Evolutionary conservation across 495 filamentous ascomycete species (phyloP), one percentile per base, ranked within the genome.

Genomic region (Penicillium soppii): DNA sequence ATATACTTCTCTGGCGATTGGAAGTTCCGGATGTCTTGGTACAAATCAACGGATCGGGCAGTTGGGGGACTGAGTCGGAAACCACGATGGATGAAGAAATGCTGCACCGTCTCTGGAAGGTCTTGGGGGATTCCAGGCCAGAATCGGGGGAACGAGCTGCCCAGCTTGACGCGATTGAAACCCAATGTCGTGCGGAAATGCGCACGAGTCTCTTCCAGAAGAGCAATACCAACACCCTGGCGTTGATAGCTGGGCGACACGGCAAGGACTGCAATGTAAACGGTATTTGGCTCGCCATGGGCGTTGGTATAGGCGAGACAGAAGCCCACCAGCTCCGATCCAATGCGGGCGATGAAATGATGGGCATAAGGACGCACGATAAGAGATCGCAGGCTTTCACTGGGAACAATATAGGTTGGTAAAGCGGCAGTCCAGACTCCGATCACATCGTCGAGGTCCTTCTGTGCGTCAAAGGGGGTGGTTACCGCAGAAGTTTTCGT

Each of bases 141-240:
- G 46, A 80, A 73, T 1, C 77, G 60, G 25, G 77, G 77, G 45
- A 78, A 75, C 0, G 57, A 53, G 37, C 74, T 78, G n/a, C 74
- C 68, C 8, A 79, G 53, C 7, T 63, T 58, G 15, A 72, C 23
- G n/a, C 41, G 47, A 15, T 68, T 53, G 16, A 56, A 40, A 10
- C 53, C 54, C 32, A 61, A 67, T 7, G 62, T 42, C 5, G 39
- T 47, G 35, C 60, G 53, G 32, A 76, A 57, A 37, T 63, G 68
- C 12, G 65, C 52, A 1, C 63, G 58, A 5, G 65, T 63, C 32
- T 67, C 66, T n/a, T 44, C 45, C 6, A 82, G 35, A 6, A 82
- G 47, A 5, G 66, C 54, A 0, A 69, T 77, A 17, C 76, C 79
- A 21, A 79, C 51, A 1, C 79, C 77, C 30, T 66, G 63, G 4